phyloP scores from a whole-genome alignment of 371 early-diverging fungal species.

The Syncephalastrum racemosum region DNA sequence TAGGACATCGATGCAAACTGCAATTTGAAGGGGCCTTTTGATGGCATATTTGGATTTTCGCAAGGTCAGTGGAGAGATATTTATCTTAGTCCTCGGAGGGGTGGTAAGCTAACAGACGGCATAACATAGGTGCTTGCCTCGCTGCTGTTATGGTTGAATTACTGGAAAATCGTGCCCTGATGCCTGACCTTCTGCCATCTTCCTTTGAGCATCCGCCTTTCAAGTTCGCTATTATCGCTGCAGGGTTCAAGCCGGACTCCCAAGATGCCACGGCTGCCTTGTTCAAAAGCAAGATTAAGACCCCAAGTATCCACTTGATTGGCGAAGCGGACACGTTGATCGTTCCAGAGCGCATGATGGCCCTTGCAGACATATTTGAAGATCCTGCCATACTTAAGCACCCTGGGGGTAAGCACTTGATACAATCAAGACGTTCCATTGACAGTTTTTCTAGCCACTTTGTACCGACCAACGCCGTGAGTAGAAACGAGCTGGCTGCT shows the following conservation, averaged over 20 bases:
- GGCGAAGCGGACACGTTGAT: slow-evolving; percentile 61
- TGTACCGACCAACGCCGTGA: slow-evolving; percentile 65
- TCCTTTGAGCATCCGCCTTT: slow-evolving; percentile 50
- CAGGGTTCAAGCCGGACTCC: slow-evolving; percentile 54
- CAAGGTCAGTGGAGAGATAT: slow-evolving; percentile 36
- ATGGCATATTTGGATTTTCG: slow-evolving; percentile 76
- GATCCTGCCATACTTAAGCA: slow-evolving; percentile 38
- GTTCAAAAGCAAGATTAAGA: slow-evolving; percentile 42
- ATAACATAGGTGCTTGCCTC: slow-evolving; percentile 51
- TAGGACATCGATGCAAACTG: neutral
- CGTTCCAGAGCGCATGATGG: slow-evolving; percentile 40
- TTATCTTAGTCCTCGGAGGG: neutral
- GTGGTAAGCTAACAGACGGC: neutral
- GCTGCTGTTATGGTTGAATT: slow-evolving; percentile 58
- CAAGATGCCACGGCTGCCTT: slow-evolving; percentile 37
- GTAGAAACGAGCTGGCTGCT: slow-evolving; percentile 55
- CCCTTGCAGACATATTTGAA: slow-evolving; percentile 40
- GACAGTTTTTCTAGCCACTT: slow-evolving; percentile 50
- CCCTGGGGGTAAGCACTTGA: slow-evolving; percentile 48
- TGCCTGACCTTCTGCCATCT: slow-evolving; percentile 13
- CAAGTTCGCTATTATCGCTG: slow-evolving; percentile 60
- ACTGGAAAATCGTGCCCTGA: slow-evolving; percentile 34
- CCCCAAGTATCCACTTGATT: slow-evolving; percentile 68
- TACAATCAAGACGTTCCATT: neutral
- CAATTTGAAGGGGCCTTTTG: slow-evolving; percentile 59